Evolutionary conservation across 805 yeast genomes (phyloP).

Genomic region (Kluyveromyces siamensis): DNA sequence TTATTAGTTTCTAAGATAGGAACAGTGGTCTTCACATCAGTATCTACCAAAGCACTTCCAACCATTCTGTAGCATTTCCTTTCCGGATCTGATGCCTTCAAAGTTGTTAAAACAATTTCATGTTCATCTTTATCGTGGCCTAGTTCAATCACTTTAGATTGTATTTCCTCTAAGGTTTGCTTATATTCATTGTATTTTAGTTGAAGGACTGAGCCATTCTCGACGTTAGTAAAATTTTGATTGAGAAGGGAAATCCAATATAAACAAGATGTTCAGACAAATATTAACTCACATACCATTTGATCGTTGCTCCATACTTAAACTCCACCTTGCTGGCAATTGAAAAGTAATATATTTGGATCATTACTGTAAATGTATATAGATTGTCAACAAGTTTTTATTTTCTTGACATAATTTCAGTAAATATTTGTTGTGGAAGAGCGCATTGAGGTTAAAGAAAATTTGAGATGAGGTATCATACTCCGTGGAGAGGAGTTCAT

Average conservation of each 20-base stretch:
- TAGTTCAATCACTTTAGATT: constrained; percentile 38
- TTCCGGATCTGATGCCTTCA: constrained; percentile 40
- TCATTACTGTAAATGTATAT: not conserved
- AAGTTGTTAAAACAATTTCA: constrained; percentile 50
- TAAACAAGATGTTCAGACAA: too few relatives aligned
- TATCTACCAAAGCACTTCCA: constrained; percentile 85
- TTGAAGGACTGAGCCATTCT: constrained; percentile 31
- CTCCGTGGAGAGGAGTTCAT: too few relatives aligned
- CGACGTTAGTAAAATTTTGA: constrained; percentile 2
- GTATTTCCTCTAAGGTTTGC: constrained; percentile 37
- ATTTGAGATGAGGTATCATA: too few relatives aligned
- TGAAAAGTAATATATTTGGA: too few relatives aligned
- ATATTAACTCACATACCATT: constrained; percentile 4
- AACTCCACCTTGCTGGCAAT: not conserved
- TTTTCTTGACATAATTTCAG: not conserved
- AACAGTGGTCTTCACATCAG: constrained; percentile 67
- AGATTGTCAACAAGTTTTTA: not conserved
- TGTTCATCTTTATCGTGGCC: constrained; percentile 41
- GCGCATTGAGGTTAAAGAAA: too few relatives aligned
- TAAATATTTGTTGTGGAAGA: too few relatives aligned
- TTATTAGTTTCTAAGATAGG: constrained; percentile 52
- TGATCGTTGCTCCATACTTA: constrained; percentile 5
- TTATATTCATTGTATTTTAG: constrained; percentile 44
- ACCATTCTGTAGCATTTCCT: constrained; percentile 89
- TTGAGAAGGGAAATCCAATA: not conserved